phyloP scores from a whole-genome alignment of 2,329 filamentous ascomycete species.

The Dendryphion nanum region DNA sequence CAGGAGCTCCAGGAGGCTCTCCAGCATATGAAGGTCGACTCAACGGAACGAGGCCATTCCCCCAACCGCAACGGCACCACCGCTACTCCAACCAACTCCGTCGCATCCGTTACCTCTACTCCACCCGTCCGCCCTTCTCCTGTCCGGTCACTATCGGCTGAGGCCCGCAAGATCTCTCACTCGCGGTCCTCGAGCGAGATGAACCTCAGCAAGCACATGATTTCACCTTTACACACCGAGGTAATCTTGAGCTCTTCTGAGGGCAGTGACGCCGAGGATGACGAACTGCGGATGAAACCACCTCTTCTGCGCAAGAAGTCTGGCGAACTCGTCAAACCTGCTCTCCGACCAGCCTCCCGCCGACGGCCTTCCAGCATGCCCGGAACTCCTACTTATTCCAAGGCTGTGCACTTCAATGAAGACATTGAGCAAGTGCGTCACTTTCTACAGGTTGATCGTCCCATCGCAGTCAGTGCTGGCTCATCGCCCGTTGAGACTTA shows the following conservation, averaged over 20 bases:
- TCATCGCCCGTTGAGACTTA: conserved; percentile 88
- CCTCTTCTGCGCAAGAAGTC: conserved; percentile 97
- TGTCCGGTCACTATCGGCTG: conserved; percentile 46
- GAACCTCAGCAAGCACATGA: conserved; percentile 46
- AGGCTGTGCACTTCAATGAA: conserved; percentile 97
- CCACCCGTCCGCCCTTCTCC: conserved; percentile 1
- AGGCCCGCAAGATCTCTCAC: conserved; percentile 61
- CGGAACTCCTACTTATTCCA: conserved; percentile 91
- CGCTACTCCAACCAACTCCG: conserved; percentile 16
- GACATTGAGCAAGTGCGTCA: conserved; percentile 95
- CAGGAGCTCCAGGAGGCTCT: conserved; percentile 79
- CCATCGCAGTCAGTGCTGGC: conserved; percentile 91
- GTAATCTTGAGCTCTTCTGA: conserved; percentile 44
- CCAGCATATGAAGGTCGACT: conserved; percentile 66
- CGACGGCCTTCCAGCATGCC: conserved; percentile 92
- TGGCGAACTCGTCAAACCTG: conserved; percentile 90
- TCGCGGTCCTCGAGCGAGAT: conserved; percentile 60
- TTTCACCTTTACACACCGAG: conserved; percentile 45
- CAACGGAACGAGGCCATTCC: conserved; percentile 54
- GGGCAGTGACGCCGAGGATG: conserved; percentile 58
- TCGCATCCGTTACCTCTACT: conserved; percentile 17
- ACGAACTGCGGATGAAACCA: conserved; percentile 66
- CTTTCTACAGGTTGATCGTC: conserved; percentile 89
- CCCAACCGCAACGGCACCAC: conserved; percentile 42
- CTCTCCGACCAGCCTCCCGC: conserved; percentile 71